Base-by-base conservation (phyloP, 768 basidiomycete genomes). In the Amanita rubescens region DNA sequence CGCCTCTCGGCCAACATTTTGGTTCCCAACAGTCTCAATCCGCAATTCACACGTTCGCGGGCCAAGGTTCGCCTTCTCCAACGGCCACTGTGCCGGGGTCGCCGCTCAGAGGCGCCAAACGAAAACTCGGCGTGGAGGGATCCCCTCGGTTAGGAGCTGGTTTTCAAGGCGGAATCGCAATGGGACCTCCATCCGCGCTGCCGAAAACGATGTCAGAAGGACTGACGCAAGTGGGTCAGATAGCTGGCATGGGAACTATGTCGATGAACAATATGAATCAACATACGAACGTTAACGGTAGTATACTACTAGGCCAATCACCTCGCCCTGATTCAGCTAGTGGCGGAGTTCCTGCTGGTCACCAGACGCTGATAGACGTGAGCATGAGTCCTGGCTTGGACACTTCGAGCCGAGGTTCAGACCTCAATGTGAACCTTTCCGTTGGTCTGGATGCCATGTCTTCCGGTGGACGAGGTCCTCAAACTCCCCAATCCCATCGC, bases 61-160 rank as follows among this genome's bases (percentile, higher is more conserved):
- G 39, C 34, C 58, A 59, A 52, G 51, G 55, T 20, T 45, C 53
- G 45, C 34, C 56, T 52, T 45, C 59, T 27, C 53, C 57, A 46
- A 54, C 33, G 9, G 35, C 49, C 49, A 49, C 24, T 44, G 54
- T 53, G 22, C 58, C 60, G 15, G 55, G 62, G 37, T 68, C 67
- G 10, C 68, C 69, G 9, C 65, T 65, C 27, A 61, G 68, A 20
- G 66, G 67, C 9, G 60, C 66, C 10, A 68, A 68, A 51, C 58
- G 68, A 14, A 68, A 67, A 47, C 54, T 61, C 47, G 60, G 61
- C 0, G 55, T 60, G 50, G 64, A 63, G 24, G 62, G 58, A 20
- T 63, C 65, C 20, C 62, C 63, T 9, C 48, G 60, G 24, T 49
- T 58, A 39, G 59, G 47, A 10, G 24, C 44, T 20, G 50, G 55